These are phyloP conservation scores for Taphrina betulina DNA, from an alignment of 1,139 yeast genomes.

Conservation along the genomic window DNA sequence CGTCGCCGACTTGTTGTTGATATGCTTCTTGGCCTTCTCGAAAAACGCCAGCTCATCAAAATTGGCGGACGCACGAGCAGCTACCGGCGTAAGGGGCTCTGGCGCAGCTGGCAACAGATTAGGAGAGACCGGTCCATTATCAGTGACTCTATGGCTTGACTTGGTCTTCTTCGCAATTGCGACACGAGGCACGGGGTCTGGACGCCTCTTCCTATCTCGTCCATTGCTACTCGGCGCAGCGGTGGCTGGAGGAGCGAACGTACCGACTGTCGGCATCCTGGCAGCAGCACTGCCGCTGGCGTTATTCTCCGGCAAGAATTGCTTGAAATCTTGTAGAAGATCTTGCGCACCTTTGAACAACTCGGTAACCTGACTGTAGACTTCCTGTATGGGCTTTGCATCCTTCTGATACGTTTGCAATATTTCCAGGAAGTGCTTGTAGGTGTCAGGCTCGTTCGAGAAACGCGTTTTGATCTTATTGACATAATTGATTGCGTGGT, in stretches of 20 bases:
- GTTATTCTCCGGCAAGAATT: conserved; percentile 79
- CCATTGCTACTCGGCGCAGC: conserved; percentile 36
- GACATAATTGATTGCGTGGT: conserved; percentile 94
- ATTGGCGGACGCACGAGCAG: conserved; percentile 42
- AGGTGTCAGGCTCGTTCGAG: conserved; percentile 91
- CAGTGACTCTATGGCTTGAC: conserved; percentile 29
- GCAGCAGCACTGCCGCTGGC: conserved; percentile 39
- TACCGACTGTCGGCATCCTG: conserved; percentile 86
- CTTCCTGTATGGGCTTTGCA: conserved; percentile 91
- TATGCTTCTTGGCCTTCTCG: conserved; percentile 85
- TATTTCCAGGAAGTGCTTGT: conserved; percentile 90
- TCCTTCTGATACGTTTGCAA: conserved; percentile 95
- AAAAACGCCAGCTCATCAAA: conserved; percentile 82
- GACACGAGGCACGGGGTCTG: conserved; percentile 27
- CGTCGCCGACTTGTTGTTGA: conserved; percentile 86
- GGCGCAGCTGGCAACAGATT: conserved; percentile 82
- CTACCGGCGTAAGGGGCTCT: conserved; percentile 70
- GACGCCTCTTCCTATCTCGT: conserved; percentile 22
- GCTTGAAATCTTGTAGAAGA: conserved; percentile 87
- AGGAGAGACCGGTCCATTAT: conserved; percentile 50
- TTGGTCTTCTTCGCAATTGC: conserved; percentile 37
- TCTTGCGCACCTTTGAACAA: conserved; percentile 93
- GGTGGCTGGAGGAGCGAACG: conserved; percentile 72
- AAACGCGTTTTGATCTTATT: conserved; percentile 93
- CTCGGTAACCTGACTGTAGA: conserved; percentile 85